A percentile compares a stretch with the other conserved stretches of the same genome.
Evolutionary conservation across 2,329 filamentous ascomycete genomes (phyloP).

Genomic region (Clarireedia homoeocarpa): DNA sequence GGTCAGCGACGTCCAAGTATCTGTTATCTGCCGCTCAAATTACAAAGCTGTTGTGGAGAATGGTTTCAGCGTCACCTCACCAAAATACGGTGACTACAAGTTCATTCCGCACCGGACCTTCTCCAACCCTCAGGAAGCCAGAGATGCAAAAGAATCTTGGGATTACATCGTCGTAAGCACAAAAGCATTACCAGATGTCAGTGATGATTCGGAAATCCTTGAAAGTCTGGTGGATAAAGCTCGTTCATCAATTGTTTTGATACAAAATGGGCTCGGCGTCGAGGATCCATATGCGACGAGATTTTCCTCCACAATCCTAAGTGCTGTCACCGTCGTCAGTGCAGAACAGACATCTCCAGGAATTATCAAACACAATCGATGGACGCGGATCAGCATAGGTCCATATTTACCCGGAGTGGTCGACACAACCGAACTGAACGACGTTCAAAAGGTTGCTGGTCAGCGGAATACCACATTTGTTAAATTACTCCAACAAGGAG

Average conservation of each 20-base stretch:
- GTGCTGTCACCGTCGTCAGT: constrained; percentile 61
- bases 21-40: constrained; percentile 67
- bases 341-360: constrained; percentile 59
- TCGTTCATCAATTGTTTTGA: constrained; percentile 23
- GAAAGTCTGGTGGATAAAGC: constrained; percentile 20
- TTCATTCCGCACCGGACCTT: constrained; percentile 57
- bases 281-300: constrained; percentile 51
- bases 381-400: constrained; percentile 64
- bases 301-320: constrained; percentile 56
- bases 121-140: constrained; percentile 43
- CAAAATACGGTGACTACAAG: constrained; percentile 57
- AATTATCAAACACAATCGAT: constrained; percentile 60
- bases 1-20: constrained; percentile 47
- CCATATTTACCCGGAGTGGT: constrained; percentile 49
- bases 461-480: constrained; percentile 38
- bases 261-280: constrained; percentile 29
- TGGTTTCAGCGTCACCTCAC: constrained; percentile 58
- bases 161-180: constrained; percentile 28
- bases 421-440: constrained; percentile 14
- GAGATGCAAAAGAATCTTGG: constrained; percentile 34
- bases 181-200: constrained; percentile 28
- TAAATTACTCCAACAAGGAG: constrained; percentile 39
- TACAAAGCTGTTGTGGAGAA: constrained; percentile 52
- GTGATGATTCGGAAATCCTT: constrained; percentile 25
- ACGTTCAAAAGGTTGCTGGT: constrained; percentile 10